A percentile compares a stretch with the other conserved stretches of the same genome.
Evolutionary conservation across 805 yeast genomes (phyloP).

Genomic region (Wickerhamiella shivajii): DNA sequence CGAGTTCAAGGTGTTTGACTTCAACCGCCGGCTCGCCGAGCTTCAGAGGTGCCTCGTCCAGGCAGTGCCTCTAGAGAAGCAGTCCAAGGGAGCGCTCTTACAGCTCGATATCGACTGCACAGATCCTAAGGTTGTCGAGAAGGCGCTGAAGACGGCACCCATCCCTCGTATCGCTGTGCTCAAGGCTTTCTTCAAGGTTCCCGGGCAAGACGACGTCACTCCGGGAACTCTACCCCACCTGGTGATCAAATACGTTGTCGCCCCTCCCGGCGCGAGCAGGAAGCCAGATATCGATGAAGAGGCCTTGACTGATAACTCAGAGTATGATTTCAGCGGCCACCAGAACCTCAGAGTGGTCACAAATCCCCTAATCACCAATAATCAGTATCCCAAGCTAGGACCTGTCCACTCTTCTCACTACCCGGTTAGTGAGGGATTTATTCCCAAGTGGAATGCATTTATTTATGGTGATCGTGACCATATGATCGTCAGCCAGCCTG

Average conservation of each 20-base stretch:
- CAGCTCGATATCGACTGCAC: constrained; percentile 34
- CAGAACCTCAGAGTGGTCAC: constrained; percentile 28
- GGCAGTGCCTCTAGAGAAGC: constrained; percentile 44
- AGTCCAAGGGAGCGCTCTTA: constrained; percentile 44
- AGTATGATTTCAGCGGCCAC: constrained; percentile 15
- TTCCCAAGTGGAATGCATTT: constrained; percentile 49
- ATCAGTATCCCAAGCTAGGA: constrained; percentile 56
- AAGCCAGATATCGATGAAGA: constrained; percentile 14
- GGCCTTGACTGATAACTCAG: constrained; percentile 14
- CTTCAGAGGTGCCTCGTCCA: constrained; percentile 60
- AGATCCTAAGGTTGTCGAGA: constrained; percentile 42
- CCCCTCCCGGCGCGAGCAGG: constrained; percentile 42
- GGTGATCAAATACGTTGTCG: constrained; percentile 56
- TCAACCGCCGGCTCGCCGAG: constrained; percentile 45
- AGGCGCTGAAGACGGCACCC: constrained; percentile 22
- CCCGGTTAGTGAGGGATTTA: constrained; percentile 36
- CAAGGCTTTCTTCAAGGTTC: constrained; percentile 63
- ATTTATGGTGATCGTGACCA: constrained; percentile 63
- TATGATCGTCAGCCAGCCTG: constrained; percentile 37
- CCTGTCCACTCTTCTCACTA: constrained; percentile 57
- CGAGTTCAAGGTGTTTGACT: constrained; percentile 57
- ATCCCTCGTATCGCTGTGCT: constrained; percentile 51
- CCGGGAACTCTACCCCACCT: constrained; percentile 65
- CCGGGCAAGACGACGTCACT: constrained; percentile 65
- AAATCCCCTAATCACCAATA: constrained; percentile 55